phyloP scores from a whole-genome alignment of 805 yeast species.

The Yarrowia sp. region DNA sequence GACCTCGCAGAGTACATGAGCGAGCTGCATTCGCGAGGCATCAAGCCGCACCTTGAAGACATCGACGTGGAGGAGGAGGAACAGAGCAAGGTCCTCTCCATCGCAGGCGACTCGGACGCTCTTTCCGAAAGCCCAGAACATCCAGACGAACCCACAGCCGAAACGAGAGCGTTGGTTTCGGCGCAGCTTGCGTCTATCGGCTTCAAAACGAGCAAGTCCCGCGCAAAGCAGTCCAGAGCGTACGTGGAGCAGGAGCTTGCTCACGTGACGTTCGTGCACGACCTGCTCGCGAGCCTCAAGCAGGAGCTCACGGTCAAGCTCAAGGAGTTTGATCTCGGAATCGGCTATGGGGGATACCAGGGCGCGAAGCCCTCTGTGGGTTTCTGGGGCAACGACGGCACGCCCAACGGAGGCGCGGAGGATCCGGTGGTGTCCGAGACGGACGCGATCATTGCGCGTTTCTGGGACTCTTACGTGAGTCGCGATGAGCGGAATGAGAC shows the following conservation, averaged over 20 bases:
- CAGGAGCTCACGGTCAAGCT: not conserved
- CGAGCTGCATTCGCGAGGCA: not conserved
- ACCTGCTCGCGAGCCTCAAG: not conserved
- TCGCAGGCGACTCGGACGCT: no score
- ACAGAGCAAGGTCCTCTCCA: no score
- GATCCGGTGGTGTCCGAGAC: not conserved
- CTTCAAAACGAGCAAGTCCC: no score
- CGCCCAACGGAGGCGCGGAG: not conserved
- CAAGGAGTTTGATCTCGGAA: not conserved
- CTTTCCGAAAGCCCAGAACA: no score
- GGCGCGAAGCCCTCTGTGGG: not conserved
- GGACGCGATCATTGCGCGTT: not conserved
- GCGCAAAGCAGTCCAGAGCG: not conserved
- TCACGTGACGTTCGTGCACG: not conserved
- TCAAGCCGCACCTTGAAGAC: not conserved
- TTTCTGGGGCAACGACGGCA: not conserved
- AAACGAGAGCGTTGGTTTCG: no score
- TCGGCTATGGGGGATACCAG: not conserved
- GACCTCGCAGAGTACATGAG: not conserved
- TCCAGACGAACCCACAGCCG: not conserved
- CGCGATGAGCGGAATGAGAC: not conserved
- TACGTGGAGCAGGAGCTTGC: not conserved
- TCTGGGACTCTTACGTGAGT: not conserved
- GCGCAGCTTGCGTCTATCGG: no score
- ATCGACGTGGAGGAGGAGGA: no score